A percentile compares a stretch with the other conserved stretches of the same genome.
Evolutionary conservation across 2,329 filamentous ascomycete genomes (phyloP).

Genomic region (Talaromyces sp.): DNA sequence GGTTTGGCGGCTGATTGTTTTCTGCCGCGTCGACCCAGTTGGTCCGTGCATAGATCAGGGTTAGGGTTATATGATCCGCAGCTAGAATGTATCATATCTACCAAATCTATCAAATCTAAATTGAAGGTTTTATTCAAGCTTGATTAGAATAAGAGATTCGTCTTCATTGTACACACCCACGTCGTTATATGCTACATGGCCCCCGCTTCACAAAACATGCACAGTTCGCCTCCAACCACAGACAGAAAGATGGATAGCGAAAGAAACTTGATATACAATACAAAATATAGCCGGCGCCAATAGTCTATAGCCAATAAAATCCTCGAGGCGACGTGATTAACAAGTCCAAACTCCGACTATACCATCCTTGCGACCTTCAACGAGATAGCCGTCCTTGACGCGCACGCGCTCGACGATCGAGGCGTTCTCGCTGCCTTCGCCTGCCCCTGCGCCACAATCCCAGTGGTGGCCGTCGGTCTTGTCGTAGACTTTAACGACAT

Average conservation of each 20-base stretch:
- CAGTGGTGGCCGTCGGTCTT: constrained; percentile 94
- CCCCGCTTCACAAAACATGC: neutral
- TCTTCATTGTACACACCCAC: constrained; percentile 3
- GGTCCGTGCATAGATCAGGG: constrained; percentile 12
- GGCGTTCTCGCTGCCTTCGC: constrained; percentile 61
- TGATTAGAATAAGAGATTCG: constrained; percentile 3
- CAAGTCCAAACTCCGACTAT: constrained; percentile 89
- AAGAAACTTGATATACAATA: constrained; percentile 7
- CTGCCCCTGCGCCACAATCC: constrained; percentile 86
- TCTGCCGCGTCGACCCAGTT: constrained; percentile 12
- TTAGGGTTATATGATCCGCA: neutral
- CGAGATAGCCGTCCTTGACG: constrained; percentile 88
- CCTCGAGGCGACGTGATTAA: constrained; percentile 32
- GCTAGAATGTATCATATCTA: neutral
- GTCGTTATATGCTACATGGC: constrained; percentile 5
- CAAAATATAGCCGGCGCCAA: neutral
- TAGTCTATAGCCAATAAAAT: neutral
- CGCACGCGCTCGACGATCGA: constrained; percentile 79
- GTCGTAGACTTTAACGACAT: constrained; percentile 96
- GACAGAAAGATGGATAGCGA: neutral
- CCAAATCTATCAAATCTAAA: too few relatives aligned
- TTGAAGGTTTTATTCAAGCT: neutral
- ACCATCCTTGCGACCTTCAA: constrained; percentile 85
- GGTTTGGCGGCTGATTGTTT: constrained; percentile 10
- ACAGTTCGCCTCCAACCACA: constrained; percentile 10